These are phyloP conservation scores for Pichia manshurica DNA, from an alignment of 805 yeast genomes.

Conservation along the genomic window DNA sequence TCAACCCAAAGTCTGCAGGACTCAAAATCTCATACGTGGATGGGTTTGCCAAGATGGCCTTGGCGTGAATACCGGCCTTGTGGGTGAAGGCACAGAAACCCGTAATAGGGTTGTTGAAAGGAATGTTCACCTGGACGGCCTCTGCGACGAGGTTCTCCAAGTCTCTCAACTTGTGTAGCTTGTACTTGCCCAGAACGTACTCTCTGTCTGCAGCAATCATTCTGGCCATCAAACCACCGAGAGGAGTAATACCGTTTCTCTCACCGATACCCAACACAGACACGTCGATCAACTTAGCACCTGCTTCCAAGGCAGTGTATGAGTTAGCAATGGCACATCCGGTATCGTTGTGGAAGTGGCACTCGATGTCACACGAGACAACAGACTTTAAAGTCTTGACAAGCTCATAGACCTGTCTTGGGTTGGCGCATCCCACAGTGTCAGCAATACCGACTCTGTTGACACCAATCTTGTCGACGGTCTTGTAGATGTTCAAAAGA, in stretches of 20 bases:
- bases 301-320: conserved; percentile 96
- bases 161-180: conserved; percentile 92
- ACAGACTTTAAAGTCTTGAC: conserved; percentile 90
- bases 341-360: conserved; percentile 98
- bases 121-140: conserved; percentile 93
- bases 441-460: conserved; percentile 99
- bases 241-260: conserved; percentile 96
- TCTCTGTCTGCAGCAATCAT: conserved; percentile 99
- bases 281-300: conserved; percentile 91
- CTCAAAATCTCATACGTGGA: conserved; percentile 96
- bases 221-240: conserved; percentile 98
- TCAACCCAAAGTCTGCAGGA: conserved; percentile 92
- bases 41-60: conserved; percentile 97
- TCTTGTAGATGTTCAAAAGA: conserved; percentile 87
- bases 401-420: conserved; percentile 96
- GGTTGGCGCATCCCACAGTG: conserved; percentile 98
- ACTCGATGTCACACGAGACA: conserved; percentile 94
- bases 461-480: conserved; percentile 96
- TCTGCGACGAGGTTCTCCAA: conserved; percentile 94
- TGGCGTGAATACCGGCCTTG: conserved; percentile 99
- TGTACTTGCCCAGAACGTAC: conserved; percentile 89
- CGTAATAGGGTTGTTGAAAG: conserved; percentile 97
- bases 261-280: conserved; percentile 98
- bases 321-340: conserved; percentile 99
- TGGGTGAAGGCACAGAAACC: conserved; percentile 99